Conservation (phyloP, 2,329 filamentous ascomycete genomes). For the Pyricularia grisea region DNA sequence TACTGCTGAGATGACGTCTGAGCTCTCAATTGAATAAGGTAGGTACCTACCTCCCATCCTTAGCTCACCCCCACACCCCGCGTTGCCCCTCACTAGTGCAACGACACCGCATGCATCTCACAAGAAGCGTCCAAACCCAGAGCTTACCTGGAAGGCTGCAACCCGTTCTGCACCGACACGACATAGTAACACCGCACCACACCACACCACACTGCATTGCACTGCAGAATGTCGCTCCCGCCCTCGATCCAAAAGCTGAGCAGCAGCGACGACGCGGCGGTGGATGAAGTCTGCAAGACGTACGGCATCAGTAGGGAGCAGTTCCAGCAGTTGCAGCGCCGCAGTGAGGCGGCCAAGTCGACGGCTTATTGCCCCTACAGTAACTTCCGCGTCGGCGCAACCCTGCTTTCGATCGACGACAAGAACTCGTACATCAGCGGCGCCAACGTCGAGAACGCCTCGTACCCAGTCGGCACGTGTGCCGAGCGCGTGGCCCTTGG, state of each 20-base stretch:
- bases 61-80: not conserved
- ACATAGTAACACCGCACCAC: not conserved
- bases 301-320: constrained; percentile 51
- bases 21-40: not conserved
- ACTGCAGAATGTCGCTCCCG: not conserved
- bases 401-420: constrained; percentile 32
- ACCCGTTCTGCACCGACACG: not conserved
- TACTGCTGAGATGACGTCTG: not conserved
- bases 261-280: constrained; percentile 13
- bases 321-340: constrained; percentile 51
- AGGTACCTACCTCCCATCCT: not conserved
- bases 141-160: not conserved
- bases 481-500: constrained; percentile 86
- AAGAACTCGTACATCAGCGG: constrained; percentile 49
- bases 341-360: constrained; percentile 62
- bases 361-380: constrained; percentile 90
- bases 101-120: not conserved
- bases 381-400: constrained; percentile 80
- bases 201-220: not conserved
- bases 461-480: constrained; percentile 91
- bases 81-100: not conserved
- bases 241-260: not conserved
- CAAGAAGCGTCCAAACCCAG: not conserved
- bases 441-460: constrained; percentile 87
- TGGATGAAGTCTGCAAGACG: constrained; percentile 22